These are phyloP conservation scores for Epichloe glyceriae DNA, from an alignment of 2,329 filamentous ascomycete genomes.

Conservation along the genomic window DNA sequence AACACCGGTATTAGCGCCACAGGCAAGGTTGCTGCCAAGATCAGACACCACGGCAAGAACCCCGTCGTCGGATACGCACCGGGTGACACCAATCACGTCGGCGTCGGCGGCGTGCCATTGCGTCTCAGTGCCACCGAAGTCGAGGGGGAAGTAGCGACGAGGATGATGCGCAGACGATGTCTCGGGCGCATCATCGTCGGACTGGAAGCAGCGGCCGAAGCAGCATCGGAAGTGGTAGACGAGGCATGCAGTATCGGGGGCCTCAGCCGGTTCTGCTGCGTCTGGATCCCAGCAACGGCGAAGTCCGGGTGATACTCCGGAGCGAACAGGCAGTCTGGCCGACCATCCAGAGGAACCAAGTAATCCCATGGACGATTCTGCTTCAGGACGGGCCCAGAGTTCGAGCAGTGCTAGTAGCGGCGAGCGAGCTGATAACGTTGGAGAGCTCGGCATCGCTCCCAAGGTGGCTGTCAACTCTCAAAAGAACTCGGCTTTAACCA, in stretches of 20 bases:
- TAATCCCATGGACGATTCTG: conserved; percentile 24
- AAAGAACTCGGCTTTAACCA: conserved; percentile 42
- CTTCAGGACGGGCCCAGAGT: conserved; percentile 36
- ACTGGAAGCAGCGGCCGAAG: conserved; percentile 66
- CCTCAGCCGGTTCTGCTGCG: conserved; percentile 32
- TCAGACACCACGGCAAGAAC: conserved; percentile 73
- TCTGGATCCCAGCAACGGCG: conserved; percentile 27
- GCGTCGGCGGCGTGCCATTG: conserved; percentile 71
- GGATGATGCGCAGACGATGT: conserved; percentile 39
- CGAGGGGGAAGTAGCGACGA: conserved; percentile 77
- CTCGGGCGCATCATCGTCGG: conserved; percentile 50
- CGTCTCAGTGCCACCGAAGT: conserved; percentile 92
- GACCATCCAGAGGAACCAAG: conserved; percentile 22
- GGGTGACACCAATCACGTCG: conserved; percentile 55
- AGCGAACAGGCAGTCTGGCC: conserved; percentile 39
- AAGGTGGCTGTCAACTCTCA: conserved; percentile 46
- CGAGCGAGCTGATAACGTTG: conserved; percentile 48
- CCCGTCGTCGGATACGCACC: conserved; percentile 68
- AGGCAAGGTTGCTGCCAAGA: conserved; percentile 67
- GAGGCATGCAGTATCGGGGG: conserved; percentile 34
- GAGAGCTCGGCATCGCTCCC: conserved; percentile 36
- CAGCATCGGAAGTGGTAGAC: conserved; percentile 44
- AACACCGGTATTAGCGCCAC: conserved; percentile 49
- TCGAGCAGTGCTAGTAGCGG: conserved; percentile 42
- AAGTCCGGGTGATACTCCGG: conserved; percentile 43